Base-by-base conservation (phyloP, 2,329 filamentous ascomycete species). In the Keithomyces neogunnii region DNA sequence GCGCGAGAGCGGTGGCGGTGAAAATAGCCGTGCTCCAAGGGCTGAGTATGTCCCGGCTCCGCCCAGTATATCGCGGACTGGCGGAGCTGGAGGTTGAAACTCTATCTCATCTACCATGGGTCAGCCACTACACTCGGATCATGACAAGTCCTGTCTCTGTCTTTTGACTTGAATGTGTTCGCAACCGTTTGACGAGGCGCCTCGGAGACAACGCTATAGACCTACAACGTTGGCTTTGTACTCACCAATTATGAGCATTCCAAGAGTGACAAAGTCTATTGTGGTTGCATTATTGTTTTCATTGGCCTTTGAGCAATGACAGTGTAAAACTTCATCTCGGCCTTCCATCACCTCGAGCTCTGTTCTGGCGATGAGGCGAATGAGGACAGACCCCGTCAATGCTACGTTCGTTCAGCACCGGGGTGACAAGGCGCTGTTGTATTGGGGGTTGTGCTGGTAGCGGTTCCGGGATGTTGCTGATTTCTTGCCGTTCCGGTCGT, bases 11-110 rank as follows among this genome's bases (percentile, higher is more conserved):
- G 82, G 76, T 33, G 76, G 71, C 2, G 89, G 88, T 4, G 89
- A 92, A 65, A 96, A 86, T 47, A 99, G 75, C 33, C 93, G 87
- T 19, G 93, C 93, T 26, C 93, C 93, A 5, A 97, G 74, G 6
- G 90, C 89, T 7, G 88, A 85, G 66, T 88, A 97, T 2, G 90
- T 81, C 30, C 91, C 93, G 31, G 87, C 93, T 29, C 93, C 93
- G 49, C 93, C 93, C n/a, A 93, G 75, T 26, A 96, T 79, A 62
- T 92, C 78, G 60, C 79, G 81, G 39, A 86, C 85, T 10, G 85
- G 76, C 4, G 85, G 79, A 51, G 72, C 83, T 42, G 86, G 82
- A 3, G 85, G 84, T 33, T 81, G 75, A 62, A 89, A 95, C 60
- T 96, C 87, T 61, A 97, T 97, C 54, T 96, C 89, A 73, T 97